These are phyloP conservation scores for Adenanthera pavonina DNA, from an alignment of 306 rosid species.

Conservation along the genomic window DNA sequence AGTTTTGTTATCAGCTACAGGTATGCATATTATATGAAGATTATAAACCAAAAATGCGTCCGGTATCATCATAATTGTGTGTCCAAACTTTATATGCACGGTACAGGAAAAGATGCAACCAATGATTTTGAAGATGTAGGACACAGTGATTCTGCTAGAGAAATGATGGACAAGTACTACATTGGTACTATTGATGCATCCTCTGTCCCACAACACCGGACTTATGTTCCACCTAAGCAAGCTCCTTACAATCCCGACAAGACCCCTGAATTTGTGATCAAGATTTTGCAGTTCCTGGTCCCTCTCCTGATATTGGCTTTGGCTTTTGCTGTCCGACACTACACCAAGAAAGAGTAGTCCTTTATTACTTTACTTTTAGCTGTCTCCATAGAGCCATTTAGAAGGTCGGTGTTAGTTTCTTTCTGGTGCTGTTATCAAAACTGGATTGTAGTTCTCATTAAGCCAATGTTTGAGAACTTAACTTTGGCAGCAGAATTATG, in stretches of 20 bases:
- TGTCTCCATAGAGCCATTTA: conserved; percentile 37
- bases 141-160: conserved; percentile 93
- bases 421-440: conserved; percentile 35
- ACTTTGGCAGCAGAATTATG: conserved; percentile 34
- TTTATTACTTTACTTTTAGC: conserved; percentile 23
- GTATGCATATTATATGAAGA: conserved; percentile 48
- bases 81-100: conserved; percentile 18
- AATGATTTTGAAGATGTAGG: conserved; percentile 97
- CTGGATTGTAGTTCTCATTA: conserved; percentile 40
- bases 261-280: conserved; percentile 79
- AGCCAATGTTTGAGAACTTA: conserved; percentile 34
- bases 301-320: conserved; percentile 89
- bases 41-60: background rate
- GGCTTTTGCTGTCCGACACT: conserved; percentile 83
- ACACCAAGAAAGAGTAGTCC: conserved; percentile 83
- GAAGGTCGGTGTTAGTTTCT: conserved; percentile 43
- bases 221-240: conserved; percentile 64
- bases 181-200: conserved; percentile 87
- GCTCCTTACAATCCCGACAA: conserved; percentile 64
- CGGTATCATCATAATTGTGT: background rate
- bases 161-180: conserved; percentile 82
- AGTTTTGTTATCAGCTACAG: conserved; percentile 85
- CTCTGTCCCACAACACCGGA: conserved; percentile 62
- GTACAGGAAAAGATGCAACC: conserved; percentile 91
- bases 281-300: conserved; percentile 85